A percentile compares a stretch with the other conserved stretches of the same genome.
Evolutionary conservation across 371 early-diverging fungal genomes (phyloP).

Genomic region (Apophysomyces ossiformis): DNA sequence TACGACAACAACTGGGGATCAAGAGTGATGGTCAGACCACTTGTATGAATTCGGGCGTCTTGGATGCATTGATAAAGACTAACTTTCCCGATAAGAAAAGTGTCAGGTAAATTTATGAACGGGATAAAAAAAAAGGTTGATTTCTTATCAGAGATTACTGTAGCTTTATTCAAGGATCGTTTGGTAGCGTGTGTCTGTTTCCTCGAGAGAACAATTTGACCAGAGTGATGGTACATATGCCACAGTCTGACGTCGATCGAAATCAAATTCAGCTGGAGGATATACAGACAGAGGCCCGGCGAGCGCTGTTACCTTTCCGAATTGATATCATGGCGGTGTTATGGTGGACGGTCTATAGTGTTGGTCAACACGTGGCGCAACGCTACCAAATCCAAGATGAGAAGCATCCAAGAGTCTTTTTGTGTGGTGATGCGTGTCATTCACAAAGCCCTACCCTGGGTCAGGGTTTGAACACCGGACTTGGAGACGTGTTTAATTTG

Average conservation of each 20-base stretch:
- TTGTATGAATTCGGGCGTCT: conserved; percentile 46
- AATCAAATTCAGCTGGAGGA: conserved; percentile 56
- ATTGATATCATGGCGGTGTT: conserved; percentile 50
- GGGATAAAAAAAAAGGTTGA: background rate
- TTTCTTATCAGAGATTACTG: background rate
- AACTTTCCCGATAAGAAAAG: conserved; percentile 48
- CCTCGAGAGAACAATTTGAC: conserved; percentile 52
- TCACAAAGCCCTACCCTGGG: conserved; percentile 52
- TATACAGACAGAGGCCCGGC: conserved; percentile 51
- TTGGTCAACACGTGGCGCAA: conserved; percentile 44
- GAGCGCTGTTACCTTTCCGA: conserved; percentile 45
- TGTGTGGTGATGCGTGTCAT: conserved; percentile 54
- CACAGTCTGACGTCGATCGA: conserved; percentile 38
- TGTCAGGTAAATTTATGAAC: conserved; percentile 39
- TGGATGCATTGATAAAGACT: conserved; percentile 52
- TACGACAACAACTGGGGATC: conserved; percentile 41
- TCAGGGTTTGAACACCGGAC: conserved; percentile 52
- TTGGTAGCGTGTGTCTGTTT: conserved; percentile 24
- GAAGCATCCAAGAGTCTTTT: conserved; percentile 33
- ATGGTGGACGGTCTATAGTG: conserved; percentile 52
- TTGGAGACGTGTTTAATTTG: conserved; percentile 52
- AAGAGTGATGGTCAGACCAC: conserved; percentile 44
- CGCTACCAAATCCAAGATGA: conserved; percentile 27
- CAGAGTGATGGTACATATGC: conserved; percentile 51
- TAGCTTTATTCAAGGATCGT: conserved; percentile 19